Percentiles rank a stretch among this genome's conserved stretches.
phyloP scores from a whole-genome alignment of 192 early-diverging fungal species.

The Gonapodya sp. region DNA sequence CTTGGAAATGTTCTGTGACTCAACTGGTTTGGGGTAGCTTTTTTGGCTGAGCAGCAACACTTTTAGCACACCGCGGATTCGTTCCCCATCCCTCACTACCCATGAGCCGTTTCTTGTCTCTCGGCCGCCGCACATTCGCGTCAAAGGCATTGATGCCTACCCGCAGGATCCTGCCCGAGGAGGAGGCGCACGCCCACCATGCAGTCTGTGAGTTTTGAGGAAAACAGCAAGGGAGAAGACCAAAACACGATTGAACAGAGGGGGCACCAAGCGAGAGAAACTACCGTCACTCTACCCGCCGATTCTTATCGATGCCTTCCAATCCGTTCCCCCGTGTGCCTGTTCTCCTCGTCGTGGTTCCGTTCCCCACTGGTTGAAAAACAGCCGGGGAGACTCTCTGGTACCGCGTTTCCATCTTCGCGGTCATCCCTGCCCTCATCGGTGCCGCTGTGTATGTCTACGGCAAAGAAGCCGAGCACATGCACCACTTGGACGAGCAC shows the following conservation, averaged over 20 bases:
- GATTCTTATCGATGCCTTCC: not conserved
- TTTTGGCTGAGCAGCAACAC: not conserved
- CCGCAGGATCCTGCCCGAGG: not conserved
- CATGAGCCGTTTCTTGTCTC: not conserved
- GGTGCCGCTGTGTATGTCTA: not conserved
- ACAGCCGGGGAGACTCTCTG: conserved; percentile 7
- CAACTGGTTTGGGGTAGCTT: no score
- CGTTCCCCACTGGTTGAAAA: not conserved
- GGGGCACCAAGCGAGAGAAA: not conserved
- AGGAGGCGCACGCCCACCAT: conserved; percentile 1
- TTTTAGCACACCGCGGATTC: not conserved
- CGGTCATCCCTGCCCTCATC: not conserved
- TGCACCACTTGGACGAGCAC: not conserved
- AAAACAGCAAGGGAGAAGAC: not conserved
- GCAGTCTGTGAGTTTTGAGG: not conserved
- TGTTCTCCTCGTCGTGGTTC: not conserved
- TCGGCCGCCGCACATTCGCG: not conserved
- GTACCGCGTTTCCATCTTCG: not conserved
- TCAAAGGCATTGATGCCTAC: conserved; percentile 1
- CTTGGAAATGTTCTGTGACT: no score
- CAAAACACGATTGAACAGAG: not conserved
- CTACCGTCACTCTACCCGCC: not conserved
- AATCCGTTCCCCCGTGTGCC: not conserved
- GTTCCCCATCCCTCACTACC: not conserved
- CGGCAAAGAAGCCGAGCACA: conserved; percentile 7